These are phyloP conservation scores for Sonneratia caseolaris DNA, from an alignment of 345 rosid species.

Conservation along the genomic window DNA sequence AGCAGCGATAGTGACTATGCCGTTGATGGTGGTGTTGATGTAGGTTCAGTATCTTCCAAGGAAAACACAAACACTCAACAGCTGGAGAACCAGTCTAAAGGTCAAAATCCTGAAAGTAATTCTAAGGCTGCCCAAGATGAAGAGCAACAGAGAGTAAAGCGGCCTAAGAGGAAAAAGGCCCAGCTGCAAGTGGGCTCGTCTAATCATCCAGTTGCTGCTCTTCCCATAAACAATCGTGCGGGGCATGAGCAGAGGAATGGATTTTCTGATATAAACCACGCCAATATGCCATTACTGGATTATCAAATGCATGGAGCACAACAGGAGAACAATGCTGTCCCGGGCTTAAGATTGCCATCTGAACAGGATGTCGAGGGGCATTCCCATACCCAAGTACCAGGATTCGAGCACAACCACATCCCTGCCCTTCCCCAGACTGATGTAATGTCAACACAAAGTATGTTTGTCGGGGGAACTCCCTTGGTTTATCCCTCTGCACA, in stretches of 20 bases:
- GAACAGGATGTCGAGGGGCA: constrained; percentile 35
- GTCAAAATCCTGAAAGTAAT: constrained; percentile 5
- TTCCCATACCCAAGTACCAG: constrained; percentile 19
- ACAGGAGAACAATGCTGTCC: constrained; percentile 25
- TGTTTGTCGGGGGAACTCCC: constrained; percentile 48
- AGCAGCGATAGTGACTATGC: constrained; percentile 79
- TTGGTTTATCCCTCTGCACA: constrained; percentile 38
- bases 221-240: constrained; percentile 19
- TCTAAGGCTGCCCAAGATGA: constrained; percentile 24
- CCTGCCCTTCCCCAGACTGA: constrained; percentile 34
- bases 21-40: constrained; percentile 63
- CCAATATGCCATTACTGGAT: constrained; percentile 32
- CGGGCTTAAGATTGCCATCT: constrained; percentile 17
- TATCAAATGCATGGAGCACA: constrained; percentile 23
- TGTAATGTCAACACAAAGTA: constrained; percentile 30
- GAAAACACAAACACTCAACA: constrained; percentile 41
- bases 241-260: constrained; percentile 26
- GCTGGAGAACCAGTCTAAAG: constrained; percentile 21
- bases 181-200: constrained; percentile 23
- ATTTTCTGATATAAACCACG: constrained; percentile 55
- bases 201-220: constrained; percentile 23
- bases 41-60: constrained; percentile 81
- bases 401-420: constrained; percentile 33
- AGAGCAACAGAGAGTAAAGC: constrained; percentile 32
- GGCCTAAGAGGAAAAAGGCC: constrained; percentile 33